phyloP scores from a whole-genome alignment of 306 rosid genomes.

The Cucumis melo region DNA sequence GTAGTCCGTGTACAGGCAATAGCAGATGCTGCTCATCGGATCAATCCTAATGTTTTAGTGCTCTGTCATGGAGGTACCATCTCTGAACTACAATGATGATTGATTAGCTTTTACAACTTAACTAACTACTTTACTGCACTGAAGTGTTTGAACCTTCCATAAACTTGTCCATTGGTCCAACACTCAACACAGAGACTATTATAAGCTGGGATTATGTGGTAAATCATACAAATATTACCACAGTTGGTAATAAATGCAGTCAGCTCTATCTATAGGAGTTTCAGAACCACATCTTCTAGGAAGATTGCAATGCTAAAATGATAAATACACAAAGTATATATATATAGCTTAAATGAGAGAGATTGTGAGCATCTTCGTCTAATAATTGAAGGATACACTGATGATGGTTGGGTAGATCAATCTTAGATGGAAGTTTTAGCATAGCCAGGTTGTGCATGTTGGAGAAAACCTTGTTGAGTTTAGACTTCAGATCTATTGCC shows the following conservation, averaged over 20 bases:
- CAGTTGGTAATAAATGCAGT: neutral
- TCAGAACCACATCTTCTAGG: neutral
- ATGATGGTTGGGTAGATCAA: neutral
- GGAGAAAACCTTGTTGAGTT: too few relatives aligned
- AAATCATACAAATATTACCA: neutral
- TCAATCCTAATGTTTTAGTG: conserved; percentile 54
- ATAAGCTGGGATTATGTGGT: neutral
- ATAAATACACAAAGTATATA: neutral
- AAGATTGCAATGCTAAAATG: neutral
- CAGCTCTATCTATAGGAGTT: neutral
- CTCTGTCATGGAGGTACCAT: conserved; percentile 81
- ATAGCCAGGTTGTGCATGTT: neutral
- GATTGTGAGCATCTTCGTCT: neutral
- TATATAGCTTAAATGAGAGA: neutral
- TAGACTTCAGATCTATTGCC: neutral
- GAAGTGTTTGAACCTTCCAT: neutral
- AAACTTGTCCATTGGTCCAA: neutral
- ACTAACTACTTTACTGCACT: neutral
- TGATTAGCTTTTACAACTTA: neutral
- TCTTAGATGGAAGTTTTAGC: neutral
- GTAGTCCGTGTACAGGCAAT: conserved; percentile 61
- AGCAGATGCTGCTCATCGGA: conserved; percentile 70
- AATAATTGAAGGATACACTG: neutral
- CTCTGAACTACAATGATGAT: neutral
- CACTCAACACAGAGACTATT: neutral